Base-by-base conservation (phyloP, 345 rosid genomes). In the Salix purpurea region DNA sequence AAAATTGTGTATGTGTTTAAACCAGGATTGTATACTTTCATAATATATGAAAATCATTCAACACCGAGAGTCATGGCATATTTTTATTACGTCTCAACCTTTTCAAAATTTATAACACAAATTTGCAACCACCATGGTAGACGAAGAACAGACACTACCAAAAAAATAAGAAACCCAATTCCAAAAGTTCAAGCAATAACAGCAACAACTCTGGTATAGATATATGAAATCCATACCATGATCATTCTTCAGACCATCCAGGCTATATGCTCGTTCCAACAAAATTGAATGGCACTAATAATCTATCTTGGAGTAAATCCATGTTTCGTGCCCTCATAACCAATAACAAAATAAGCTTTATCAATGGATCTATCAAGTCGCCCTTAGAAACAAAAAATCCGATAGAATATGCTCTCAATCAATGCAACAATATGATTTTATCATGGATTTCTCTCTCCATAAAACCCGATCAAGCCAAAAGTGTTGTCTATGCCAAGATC, bases 401-500 rank as follows among this genome's bases (percentile, higher is more conserved):
- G 15, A 4, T 60, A 28, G 40, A 70, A 5, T 70, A 19, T 14
- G 40, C 26, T 6, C 8, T 70, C 61, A 70, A 70, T 18, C 40
- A 70, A 18, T 70, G 62, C 40, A 67, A 67, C 46, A 65, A 18
- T 65, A 75, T 46, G 78, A 40, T 67, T 65, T 15, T 75, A 21
- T 65, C 54, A 69, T 56, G 79, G 69, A 21, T 76, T 12, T 56
- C 74, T 60, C 74, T 42, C 16, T 70, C 34, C 6, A 61, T 70
- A 13, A 70, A 77, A 34, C 62, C 6, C 1, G 70, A 70, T 28
- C 19, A 70, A 32, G 80, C 64, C 18, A 70, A 77, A 70, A 23
- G 77, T 3, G 74, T 68, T 11, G 24, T 73, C 56, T 65, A 73
- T 40, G 73, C 77, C 19, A 78, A 73, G 23, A 67, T 48, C 4